These are phyloP conservation scores for Paratrimastix pyriformis DNA, from an alignment of 78 protist genomes.

Conservation along the genomic window DNA sequence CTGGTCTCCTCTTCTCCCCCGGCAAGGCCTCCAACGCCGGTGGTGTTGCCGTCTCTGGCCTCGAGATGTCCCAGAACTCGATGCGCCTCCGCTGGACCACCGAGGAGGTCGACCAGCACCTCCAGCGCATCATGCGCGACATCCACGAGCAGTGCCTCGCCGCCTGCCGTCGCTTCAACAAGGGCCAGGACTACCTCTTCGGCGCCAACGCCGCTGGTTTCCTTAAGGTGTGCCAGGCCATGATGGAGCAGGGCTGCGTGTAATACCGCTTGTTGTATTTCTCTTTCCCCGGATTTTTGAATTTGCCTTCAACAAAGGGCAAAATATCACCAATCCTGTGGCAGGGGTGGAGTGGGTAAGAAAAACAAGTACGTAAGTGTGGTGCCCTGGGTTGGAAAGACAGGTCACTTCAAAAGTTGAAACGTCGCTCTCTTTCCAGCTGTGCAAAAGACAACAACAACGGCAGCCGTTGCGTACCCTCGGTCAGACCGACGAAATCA, in stretches of 20 bases:
- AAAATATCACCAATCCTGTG: no score
- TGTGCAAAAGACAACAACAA: background rate
- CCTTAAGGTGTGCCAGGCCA: conserved; percentile 50
- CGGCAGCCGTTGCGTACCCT: background rate
- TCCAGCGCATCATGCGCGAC: conserved; percentile 42
- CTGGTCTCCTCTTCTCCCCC: conserved; percentile 35
- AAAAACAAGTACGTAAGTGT: background rate
- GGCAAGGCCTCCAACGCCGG: conserved; percentile 67
- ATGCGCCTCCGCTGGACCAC: conserved; percentile 27
- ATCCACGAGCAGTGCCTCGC: background rate
- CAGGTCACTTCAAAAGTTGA: background rate
- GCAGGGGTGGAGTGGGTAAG: no score
- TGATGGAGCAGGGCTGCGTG: conserved; percentile 51
- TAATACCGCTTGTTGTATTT: background rate
- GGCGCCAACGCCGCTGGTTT: conserved; percentile 67
- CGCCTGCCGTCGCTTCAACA: background rate
- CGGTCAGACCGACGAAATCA: no score
- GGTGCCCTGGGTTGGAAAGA: background rate
- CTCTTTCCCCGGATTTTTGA: no score
- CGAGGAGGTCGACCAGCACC: conserved; percentile 49
- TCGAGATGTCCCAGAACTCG: conserved; percentile 64
- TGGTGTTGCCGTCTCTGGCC: conserved; percentile 52
- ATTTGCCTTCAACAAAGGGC: no score
- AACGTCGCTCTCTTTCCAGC: background rate
- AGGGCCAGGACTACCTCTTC: background rate